Evolutionary conservation across 805 yeast species (phyloP).

Genomic region (Sugiyamaella chiloensis): DNA sequence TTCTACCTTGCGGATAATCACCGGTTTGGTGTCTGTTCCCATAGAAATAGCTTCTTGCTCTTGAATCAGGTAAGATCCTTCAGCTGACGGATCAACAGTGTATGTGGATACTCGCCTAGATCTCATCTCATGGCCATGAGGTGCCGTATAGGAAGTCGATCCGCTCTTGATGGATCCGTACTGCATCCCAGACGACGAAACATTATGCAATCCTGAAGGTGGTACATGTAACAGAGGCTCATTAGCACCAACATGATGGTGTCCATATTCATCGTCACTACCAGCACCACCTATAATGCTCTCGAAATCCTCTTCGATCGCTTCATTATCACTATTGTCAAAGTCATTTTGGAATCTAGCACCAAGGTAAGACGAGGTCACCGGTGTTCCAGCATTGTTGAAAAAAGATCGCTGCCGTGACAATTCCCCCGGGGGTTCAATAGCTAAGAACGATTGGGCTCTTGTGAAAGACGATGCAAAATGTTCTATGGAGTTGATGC

Average conservation of each 20-base stretch:
- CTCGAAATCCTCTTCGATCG: slow-evolving; percentile 12
- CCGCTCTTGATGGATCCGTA: slow-evolving; percentile 12
- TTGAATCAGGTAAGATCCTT: slow-evolving; percentile 18
- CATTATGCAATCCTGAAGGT: neutral
- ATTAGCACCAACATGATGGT: neutral
- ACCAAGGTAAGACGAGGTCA: neutral
- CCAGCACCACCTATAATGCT: slow-evolving; percentile 6
- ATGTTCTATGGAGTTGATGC: slow-evolving; percentile 60
- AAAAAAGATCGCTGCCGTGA: slow-evolving; percentile 56
- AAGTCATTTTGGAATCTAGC: slow-evolving; percentile 4
- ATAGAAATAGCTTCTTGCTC: slow-evolving; percentile 24
- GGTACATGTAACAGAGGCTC: slow-evolving; percentile 1
- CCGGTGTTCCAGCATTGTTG: slow-evolving; percentile 36
- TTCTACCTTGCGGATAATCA: slow-evolving; percentile 61
- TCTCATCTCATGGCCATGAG: slow-evolving; percentile 2
- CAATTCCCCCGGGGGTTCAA: slow-evolving; percentile 41
- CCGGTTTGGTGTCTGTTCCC: slow-evolving; percentile 46
- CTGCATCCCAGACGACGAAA: neutral
- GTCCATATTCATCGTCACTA: slow-evolving; percentile 6
- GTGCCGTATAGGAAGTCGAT: neutral
- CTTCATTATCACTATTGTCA: slow-evolving; percentile 15
- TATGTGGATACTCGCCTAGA: slow-evolving; percentile 15
- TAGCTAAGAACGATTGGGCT: slow-evolving; percentile 69
- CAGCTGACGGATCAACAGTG: slow-evolving; percentile 13
- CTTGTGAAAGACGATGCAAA: slow-evolving; percentile 78